Conservation (phyloP, 371 early-diverging fungal species). For the Mucor irregularis region DNA sequence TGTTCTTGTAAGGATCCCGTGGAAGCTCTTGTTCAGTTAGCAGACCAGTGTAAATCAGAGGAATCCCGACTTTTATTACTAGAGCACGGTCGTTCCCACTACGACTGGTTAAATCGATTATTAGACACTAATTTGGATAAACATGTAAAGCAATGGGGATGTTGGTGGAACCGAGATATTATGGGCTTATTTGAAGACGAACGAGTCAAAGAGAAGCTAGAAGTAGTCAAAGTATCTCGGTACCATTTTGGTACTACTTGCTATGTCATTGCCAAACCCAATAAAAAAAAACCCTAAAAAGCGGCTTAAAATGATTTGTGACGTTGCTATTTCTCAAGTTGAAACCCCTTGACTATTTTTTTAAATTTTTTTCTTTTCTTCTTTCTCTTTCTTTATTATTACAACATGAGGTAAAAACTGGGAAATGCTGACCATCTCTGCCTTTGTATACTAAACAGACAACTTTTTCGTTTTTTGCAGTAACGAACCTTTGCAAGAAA, state of each 20-base stretch:
- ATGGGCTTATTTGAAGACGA: constrained; percentile 57
- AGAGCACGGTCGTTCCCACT: constrained; percentile 76
- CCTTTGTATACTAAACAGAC: background rate
- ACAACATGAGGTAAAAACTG: constrained; percentile 27
- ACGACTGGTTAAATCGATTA: constrained; percentile 66
- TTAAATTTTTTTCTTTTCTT: constrained; percentile 19
- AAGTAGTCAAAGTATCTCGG: constrained; percentile 57
- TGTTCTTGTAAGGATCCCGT: constrained; percentile 77
- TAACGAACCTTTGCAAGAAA: constrained; percentile 41
- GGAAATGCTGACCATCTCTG: too few species aligned
- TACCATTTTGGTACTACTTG: constrained; percentile 86
- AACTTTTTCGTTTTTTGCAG: constrained; percentile 1
- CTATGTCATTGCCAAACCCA: constrained; percentile 60
- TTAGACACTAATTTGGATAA: constrained; percentile 69
- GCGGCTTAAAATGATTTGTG: constrained; percentile 14
- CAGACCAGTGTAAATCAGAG: constrained; percentile 53
- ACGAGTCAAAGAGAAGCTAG: constrained; percentile 56
- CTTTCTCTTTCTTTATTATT: constrained; percentile 21
- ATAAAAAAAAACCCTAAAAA: constrained; percentile 1
- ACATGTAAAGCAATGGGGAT: constrained; percentile 83
- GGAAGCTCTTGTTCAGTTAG: constrained; percentile 63
- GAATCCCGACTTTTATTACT: constrained; percentile 70
- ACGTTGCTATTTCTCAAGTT: constrained; percentile 7
- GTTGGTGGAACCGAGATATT: constrained; percentile 89
- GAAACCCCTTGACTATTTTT: constrained; percentile 16